Conservation (phyloP, 2,329 filamentous ascomycete species). For the Leptographium flavum region DNA sequence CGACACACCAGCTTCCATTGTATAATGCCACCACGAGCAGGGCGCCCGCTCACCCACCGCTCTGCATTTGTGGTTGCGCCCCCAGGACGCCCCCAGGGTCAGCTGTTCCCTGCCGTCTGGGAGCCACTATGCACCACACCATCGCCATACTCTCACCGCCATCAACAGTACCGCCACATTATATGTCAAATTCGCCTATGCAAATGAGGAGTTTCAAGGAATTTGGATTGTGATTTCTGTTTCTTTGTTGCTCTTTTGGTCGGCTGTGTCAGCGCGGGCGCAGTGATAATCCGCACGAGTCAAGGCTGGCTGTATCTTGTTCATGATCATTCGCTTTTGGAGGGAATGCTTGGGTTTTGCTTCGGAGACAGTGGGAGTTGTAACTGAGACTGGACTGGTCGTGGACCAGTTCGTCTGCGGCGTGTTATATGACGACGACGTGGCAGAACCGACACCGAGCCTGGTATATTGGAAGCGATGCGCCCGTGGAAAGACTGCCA, state of each 20-base stretch:
- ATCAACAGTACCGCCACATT: neutral
- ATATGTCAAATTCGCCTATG: constrained; percentile 1
- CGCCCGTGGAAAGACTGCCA: neutral
- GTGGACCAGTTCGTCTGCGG: too few species aligned
- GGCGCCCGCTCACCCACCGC: neutral
- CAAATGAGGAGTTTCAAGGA: constrained; percentile 9
- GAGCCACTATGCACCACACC: neutral
- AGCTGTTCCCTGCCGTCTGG: neutral
- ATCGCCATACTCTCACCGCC: constrained; percentile 3
- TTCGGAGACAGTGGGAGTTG: neutral
- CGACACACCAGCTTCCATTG: neutral
- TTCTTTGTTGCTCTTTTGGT: neutral
- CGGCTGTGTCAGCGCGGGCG: neutral
- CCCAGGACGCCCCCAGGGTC: too few species aligned
- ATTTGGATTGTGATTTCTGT: constrained; percentile 3
- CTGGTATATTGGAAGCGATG: neutral
- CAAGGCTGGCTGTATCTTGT: neutral
- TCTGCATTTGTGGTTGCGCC: neutral
- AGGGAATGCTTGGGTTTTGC: neutral
- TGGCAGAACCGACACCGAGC: neutral
- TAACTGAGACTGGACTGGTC: neutral
- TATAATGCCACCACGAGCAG: neutral
- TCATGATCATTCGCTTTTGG: too few species aligned
- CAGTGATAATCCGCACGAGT: neutral
- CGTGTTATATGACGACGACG: too few species aligned